phyloP scores from a whole-genome alignment of 345 rosid species.

The Anacardium occidentale region DNA sequence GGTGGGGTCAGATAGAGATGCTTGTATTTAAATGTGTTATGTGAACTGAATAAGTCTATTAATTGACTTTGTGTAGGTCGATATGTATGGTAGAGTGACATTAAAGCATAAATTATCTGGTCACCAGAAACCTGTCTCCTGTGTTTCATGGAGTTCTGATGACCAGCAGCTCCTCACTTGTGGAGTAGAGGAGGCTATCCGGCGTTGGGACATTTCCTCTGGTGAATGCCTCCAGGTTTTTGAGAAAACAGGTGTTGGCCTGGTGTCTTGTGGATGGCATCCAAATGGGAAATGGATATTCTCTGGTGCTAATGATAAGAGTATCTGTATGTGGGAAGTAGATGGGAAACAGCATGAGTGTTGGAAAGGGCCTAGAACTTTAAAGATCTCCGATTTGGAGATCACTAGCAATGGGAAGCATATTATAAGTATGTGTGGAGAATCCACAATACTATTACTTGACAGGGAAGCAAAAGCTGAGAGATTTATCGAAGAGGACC shows the following conservation, averaged over 20 bases:
- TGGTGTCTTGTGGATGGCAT: slow-evolving; percentile 67
- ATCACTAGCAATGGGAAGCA: slow-evolving; percentile 50
- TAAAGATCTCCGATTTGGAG: slow-evolving; percentile 56
- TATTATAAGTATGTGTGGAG: slow-evolving; percentile 52
- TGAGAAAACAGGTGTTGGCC: slow-evolving; percentile 49
- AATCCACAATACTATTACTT: slow-evolving; percentile 45
- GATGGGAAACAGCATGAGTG: slow-evolving; percentile 54
- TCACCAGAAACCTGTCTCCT: slow-evolving; percentile 51
- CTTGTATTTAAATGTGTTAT: not conserved
- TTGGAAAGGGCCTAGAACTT: slow-evolving; percentile 54
- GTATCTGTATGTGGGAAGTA: slow-evolving; percentile 56
- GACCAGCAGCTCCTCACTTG: slow-evolving; percentile 60
- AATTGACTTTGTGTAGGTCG: slow-evolving; percentile 37
- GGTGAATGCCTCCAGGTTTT: slow-evolving; percentile 61
- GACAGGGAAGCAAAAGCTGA: slow-evolving; percentile 47
- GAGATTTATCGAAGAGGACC: slow-evolving; percentile 50
- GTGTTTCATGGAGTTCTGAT: slow-evolving; percentile 67
- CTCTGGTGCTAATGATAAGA: slow-evolving; percentile 51
- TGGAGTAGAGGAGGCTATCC: slow-evolving; percentile 51
- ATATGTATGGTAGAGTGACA: slow-evolving; percentile 34
- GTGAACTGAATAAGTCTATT: not conserved
- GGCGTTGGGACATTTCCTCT: slow-evolving; percentile 61
- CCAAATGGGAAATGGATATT: slow-evolving; percentile 50
- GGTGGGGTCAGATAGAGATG: not conserved
- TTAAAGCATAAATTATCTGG: slow-evolving; percentile 52